Base-by-base conservation (phyloP, 2,329 filamentous ascomycete genomes). In the Diaporthe amygdali region DNA sequence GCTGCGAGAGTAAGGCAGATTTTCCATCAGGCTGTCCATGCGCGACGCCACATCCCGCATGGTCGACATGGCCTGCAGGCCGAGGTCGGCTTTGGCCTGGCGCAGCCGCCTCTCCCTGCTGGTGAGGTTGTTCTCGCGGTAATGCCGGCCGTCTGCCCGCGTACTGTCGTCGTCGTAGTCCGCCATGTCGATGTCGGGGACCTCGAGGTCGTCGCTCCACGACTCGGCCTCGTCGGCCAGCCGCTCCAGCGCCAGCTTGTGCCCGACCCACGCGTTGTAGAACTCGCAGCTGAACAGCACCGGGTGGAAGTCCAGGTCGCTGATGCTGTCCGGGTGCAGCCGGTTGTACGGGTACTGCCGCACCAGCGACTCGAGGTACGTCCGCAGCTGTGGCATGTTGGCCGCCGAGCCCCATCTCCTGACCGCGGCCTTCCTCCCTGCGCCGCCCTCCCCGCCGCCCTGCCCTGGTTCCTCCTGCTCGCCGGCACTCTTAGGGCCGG, bases 241-340 rank as follows among this genome's bases (percentile, higher is more conserved):
- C 14, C 77, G 79, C 68, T 83, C 79, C 46, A 88, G 77, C 14
- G 81, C 86, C 64, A 78, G 77, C 68, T 80, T 82, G 77, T 88
- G 88, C 83, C 90, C 90, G 56, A 89, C 85, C 77, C 93, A 89
- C 1, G 91, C 85, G 73, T 93, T 90, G 79, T 94, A 95, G 66
- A 97, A 88, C 89, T 96, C 96, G 55, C 94, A 88, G 61, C 91
- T 91, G 75, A 96, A 91, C 83, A 97, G 88, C 17, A 93, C 92
- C 17, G 93, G 91, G 82, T 94, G 95, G 79, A 98, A 97, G 72
- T 94, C 91, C 46, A 93, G 78, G 14, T 93, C 90, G 74, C 90
- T 92, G 51, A 91, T 82, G 3, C 85, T 82, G 64, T 89, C 82
- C 0, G 90, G 90, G 6, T 87, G 85, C 72, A 85, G 84, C 76